Evolutionary conservation across 768 basidiomycete genomes (phyloP).

Genomic region (Agrocybe chaxingu): DNA sequence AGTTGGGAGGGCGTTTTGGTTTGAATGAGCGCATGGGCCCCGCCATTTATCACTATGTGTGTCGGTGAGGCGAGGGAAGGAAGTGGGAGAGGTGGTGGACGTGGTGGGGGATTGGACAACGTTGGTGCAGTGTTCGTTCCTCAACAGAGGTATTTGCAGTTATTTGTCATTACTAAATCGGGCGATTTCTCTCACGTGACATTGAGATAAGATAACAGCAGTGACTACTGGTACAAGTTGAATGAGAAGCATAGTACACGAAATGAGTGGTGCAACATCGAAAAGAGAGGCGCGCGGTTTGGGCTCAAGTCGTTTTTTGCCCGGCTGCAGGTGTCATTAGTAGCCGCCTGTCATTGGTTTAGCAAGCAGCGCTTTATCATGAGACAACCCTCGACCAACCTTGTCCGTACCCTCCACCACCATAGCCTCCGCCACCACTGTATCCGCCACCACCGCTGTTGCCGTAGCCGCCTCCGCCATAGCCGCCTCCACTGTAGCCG

Average conservation of each 20-base stretch:
- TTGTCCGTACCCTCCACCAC: slow-evolving; percentile 11
- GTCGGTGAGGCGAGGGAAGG: background rate
- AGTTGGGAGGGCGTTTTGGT: slow-evolving; percentile 71
- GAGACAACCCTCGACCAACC: too few relatives aligned
- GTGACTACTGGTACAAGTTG: too few relatives aligned
- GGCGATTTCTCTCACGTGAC: too few relatives aligned
- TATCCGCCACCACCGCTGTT: background rate
- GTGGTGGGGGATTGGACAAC: slow-evolving; percentile 1
- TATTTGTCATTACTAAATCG: slow-evolving; percentile 4
- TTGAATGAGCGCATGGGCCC: slow-evolving; percentile 15
- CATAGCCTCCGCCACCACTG: slow-evolving; percentile 11
- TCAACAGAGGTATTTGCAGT: background rate
- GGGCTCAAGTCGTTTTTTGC: too few relatives aligned
- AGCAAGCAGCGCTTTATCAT: too few relatives aligned
- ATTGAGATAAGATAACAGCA: too few relatives aligned
- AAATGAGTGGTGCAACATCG: too few relatives aligned
- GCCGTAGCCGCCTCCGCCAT: slow-evolving; percentile 3
- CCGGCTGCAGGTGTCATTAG: too few relatives aligned
- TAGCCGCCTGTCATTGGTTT: too few relatives aligned
- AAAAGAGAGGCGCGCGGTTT: too few relatives aligned
- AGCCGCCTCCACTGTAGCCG: slow-evolving; percentile 8
- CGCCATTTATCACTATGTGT: slow-evolving; percentile 2
- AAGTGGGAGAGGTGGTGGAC: slow-evolving; percentile 7
- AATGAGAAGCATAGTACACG: too few relatives aligned
- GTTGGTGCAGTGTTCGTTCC: background rate